These are phyloP conservation scores for Cladorrhinum sp. DNA, from an alignment of 2,329 filamentous ascomycete genomes.

Conservation along the genomic window DNA sequence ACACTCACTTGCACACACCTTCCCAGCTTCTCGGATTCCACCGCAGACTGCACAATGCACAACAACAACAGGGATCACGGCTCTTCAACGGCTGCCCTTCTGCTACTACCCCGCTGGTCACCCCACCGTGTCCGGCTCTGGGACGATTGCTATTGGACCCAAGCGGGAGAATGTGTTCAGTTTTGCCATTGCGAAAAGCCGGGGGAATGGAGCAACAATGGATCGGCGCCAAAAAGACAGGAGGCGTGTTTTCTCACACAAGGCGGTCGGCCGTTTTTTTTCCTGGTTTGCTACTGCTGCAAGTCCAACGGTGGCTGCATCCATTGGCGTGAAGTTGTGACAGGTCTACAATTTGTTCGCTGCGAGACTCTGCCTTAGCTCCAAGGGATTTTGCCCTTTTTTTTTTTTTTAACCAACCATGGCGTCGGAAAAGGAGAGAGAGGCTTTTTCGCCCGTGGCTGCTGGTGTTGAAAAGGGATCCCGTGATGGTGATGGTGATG, in stretches of 20 bases:
- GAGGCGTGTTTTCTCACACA: background rate
- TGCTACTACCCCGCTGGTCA: constrained; percentile 8
- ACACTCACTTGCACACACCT: background rate
- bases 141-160: constrained; percentile 10
- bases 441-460: background rate
- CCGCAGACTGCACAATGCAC: background rate
- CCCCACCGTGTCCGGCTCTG: constrained; percentile 5
- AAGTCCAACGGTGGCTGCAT: background rate
- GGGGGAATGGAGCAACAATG: background rate
- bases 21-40: background rate
- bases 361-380: too few relatives aligned
- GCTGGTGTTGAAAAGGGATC: constrained; percentile 11
- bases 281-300: background rate
- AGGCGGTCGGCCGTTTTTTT: background rate
- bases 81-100: constrained; percentile 6
- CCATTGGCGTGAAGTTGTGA: background rate
- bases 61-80: constrained; percentile 6
- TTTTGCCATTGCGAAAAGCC: constrained; percentile 6
- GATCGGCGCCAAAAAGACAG: constrained; percentile 1
- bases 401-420: constrained; percentile 8
- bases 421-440: constrained; percentile 13
- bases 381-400: background rate
- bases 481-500: constrained; percentile 19
- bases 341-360: background rate
- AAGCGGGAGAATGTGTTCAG: background rate